Conservation (phyloP, 2,329 filamentous ascomycete species). For the Orbilia oligospora region DNA sequence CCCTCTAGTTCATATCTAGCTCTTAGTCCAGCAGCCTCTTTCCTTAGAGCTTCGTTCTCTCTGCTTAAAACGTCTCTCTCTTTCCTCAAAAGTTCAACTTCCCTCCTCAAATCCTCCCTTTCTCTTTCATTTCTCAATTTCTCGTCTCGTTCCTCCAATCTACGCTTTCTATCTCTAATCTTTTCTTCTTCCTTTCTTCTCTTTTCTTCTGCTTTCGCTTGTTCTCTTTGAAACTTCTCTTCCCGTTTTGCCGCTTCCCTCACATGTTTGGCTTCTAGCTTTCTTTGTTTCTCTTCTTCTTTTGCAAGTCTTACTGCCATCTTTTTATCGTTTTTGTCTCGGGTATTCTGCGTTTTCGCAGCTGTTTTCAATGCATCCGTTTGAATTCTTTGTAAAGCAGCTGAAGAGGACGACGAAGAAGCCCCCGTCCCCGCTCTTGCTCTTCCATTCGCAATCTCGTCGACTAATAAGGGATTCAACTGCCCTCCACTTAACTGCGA, state of each 20-base stretch:
- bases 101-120: conserved; percentile 69
- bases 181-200: conserved; percentile 76
- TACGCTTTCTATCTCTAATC: conserved; percentile 71
- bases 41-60: conserved; percentile 72
- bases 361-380: conserved; percentile 31
- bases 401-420: conserved; percentile 65
- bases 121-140: conserved; percentile 63
- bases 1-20: conserved; percentile 36
- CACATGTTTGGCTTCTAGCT: conserved; percentile 74
- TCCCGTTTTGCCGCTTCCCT: conserved; percentile 77
- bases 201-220: conserved; percentile 76
- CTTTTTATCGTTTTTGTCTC: conserved; percentile 60
- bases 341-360: conserved; percentile 23
- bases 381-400: conserved; percentile 65
- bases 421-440: conserved; percentile 65
- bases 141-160: conserved; percentile 72
- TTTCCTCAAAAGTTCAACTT: conserved; percentile 71
- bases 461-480: conserved; percentile 13
- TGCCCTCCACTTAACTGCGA: conserved; percentile 54
- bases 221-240: conserved; percentile 76
- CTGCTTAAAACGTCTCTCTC: conserved; percentile 72
- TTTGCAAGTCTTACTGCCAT: conserved; percentile 64
- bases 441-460: conserved; percentile 63
- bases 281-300: conserved; percentile 78
- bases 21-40: conserved; percentile 67